Percentiles rank a stretch among this genome's conserved stretches.
These are phyloP conservation scores for Micromonas pusilla DNA, from an alignment of 139 green algal species.

Conservation along the genomic window DNA sequence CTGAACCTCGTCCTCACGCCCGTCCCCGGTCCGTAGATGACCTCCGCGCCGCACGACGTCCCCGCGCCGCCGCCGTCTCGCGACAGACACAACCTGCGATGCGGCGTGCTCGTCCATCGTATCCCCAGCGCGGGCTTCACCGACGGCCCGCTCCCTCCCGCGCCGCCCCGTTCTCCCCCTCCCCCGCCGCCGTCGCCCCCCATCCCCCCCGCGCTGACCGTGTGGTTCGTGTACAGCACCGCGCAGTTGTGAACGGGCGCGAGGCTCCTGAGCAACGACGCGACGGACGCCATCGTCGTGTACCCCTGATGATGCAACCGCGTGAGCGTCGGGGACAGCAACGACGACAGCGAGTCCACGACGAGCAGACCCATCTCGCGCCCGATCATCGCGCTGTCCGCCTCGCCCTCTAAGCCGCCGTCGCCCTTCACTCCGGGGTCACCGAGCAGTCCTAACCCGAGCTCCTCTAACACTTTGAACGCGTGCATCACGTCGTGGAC, in stretches of 20 bases:
- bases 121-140: conserved; percentile 12
- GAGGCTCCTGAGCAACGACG: neutral
- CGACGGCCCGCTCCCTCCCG: neutral
- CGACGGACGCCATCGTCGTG: conserved; percentile 12
- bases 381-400: neutral
- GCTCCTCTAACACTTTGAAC: conserved; percentile 3
- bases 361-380: conserved; percentile 19
- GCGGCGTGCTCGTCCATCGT: conserved; percentile 15
- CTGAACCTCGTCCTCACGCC: neutral
- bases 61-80: neutral
- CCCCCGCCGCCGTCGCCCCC: neutral
- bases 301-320: conserved; percentile 18
- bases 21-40: neutral
- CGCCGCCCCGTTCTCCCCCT: neutral
- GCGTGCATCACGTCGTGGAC: conserved; percentile 10
- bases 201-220: neutral
- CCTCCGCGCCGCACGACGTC: neutral
- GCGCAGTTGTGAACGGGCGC: conserved; percentile 4
- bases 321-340: conserved; percentile 5
- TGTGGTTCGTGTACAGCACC: conserved; percentile 20
- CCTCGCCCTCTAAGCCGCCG: neutral
- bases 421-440: neutral
- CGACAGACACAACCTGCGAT: neutral
- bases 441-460: neutral
- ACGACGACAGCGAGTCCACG: conserved; percentile 11